phyloP scores from a whole-genome alignment of 768 basidiomycete species.

The Tulasnella sp. region DNA sequence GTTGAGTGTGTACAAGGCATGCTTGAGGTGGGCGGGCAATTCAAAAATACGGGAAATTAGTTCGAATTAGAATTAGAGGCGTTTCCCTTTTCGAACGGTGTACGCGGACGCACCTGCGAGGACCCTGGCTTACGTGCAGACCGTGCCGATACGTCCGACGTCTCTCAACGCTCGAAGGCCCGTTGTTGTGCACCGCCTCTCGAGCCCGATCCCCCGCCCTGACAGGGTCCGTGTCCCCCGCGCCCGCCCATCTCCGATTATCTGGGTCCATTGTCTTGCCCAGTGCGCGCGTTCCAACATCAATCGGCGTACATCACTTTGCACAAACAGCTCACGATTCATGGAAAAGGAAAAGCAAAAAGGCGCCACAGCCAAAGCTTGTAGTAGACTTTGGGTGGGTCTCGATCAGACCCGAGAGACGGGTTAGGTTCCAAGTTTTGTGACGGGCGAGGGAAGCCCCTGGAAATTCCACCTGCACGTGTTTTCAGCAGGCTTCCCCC shows the following conservation, averaged over 20 bases:
- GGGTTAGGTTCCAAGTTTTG: constrained; percentile 5
- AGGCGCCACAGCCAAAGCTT: constrained; percentile 12
- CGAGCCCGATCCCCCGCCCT: constrained; percentile 1
- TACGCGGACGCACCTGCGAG: background rate
- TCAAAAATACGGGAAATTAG: background rate
- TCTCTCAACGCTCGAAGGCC: background rate
- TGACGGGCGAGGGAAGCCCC: background rate
- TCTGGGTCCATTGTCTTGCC: background rate
- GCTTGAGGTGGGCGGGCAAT: background rate
- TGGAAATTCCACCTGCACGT: background rate
- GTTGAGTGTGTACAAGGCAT: background rate
- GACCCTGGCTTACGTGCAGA: background rate
- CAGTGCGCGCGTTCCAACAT: background rate
- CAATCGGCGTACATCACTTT: background rate
- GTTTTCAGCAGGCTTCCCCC: background rate
- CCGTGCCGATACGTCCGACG: background rate
- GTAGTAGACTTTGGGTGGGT: background rate
- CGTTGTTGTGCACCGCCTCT: background rate
- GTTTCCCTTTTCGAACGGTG: background rate
- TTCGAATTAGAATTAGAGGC: background rate
- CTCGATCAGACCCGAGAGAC: constrained; percentile 3
- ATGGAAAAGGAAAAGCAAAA: background rate
- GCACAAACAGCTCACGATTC: background rate
- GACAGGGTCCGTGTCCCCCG: background rate
- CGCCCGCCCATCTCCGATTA: background rate